A percentile compares a stretch with the other conserved stretches of the same genome.
Evolutionary conservation across 179 eudicot genomes (phyloP).

Genomic region (Pouteria campechiana): DNA sequence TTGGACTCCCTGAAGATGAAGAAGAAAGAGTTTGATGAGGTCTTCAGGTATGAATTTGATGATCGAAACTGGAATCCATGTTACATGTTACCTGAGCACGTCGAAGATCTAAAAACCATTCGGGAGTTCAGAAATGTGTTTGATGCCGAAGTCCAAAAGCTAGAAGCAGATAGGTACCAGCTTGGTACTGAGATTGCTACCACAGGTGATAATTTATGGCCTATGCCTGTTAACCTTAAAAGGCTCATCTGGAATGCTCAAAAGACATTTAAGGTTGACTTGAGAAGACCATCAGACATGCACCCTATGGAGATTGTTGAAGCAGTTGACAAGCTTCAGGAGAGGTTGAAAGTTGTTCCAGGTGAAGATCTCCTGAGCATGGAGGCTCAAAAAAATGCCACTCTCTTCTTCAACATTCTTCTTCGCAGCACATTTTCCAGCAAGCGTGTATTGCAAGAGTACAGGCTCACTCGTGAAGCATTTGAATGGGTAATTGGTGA

Average conservation of each 20-base stretch:
- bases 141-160: slow-evolving; percentile 90
- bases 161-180: slow-evolving; percentile 73
- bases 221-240: slow-evolving; percentile 86
- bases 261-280: slow-evolving; percentile 84
- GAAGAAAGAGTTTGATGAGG: slow-evolving; percentile 47
- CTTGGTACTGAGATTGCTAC: slow-evolving; percentile 92
- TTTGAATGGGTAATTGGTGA: slow-evolving; percentile 98
- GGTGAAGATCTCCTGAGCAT: slow-evolving; percentile 88
- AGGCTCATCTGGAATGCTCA: slow-evolving; percentile 91
- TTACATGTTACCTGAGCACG: slow-evolving; percentile 80
- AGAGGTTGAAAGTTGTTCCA: slow-evolving; percentile 85
- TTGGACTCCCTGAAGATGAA: slow-evolving; percentile 86
- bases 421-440: slow-evolving; percentile 93
- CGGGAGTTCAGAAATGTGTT: slow-evolving; percentile 87
- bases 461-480: slow-evolving; percentile 84
- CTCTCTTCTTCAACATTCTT: slow-evolving; percentile 81
- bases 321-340: slow-evolving; percentile 97
- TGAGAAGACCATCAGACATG: slow-evolving; percentile 75
- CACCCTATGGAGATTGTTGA: slow-evolving; percentile 97
- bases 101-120: slow-evolving; percentile 73
- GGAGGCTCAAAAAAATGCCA: slow-evolving; percentile 98
- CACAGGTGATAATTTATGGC: slow-evolving; percentile 94
- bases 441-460: slow-evolving; percentile 88
- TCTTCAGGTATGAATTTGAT: slow-evolving; percentile 67
- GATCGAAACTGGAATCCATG: slow-evolving; percentile 82